Conservation (phyloP, 2,329 filamentous ascomycete genomes). For the Hypomyces perniciosus region DNA sequence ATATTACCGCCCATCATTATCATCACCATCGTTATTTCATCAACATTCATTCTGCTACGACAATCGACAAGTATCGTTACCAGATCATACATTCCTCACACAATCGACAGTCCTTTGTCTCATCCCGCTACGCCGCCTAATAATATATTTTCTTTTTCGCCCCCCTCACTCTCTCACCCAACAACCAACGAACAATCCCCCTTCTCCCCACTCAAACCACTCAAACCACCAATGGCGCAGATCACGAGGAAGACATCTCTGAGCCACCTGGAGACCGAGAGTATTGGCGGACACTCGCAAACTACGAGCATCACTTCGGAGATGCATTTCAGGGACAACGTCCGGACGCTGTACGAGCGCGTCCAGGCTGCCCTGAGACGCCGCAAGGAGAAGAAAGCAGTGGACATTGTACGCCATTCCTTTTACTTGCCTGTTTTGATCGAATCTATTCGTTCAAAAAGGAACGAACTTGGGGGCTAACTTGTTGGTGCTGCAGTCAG, state of each 20-base stretch:
- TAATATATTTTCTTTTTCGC: neutral
- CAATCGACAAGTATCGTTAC: too few species aligned
- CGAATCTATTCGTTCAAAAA: too few species aligned
- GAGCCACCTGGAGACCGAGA: slow-evolving; percentile 10
- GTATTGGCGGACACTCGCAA: slow-evolving; percentile 8
- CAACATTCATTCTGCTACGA: too few species aligned
- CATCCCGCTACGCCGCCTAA: too few species aligned
- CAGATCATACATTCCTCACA: too few species aligned
- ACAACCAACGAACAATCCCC: neutral
- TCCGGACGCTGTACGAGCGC: slow-evolving; percentile 39
- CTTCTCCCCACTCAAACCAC: too few species aligned
- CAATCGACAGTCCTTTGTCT: too few species aligned
- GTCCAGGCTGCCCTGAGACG: slow-evolving; percentile 36
- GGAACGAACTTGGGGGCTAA: slow-evolving; percentile 17
- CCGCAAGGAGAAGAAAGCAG: slow-evolving; percentile 35
- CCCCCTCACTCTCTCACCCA: neutral
- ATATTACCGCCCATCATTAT: too few species aligned
- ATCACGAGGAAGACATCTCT: slow-evolving; percentile 2
- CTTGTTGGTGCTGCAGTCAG: slow-evolving; percentile 39
- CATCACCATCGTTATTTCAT: too few species aligned
- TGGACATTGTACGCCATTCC: slow-evolving; percentile 40
- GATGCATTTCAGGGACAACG: slow-evolving; percentile 35
- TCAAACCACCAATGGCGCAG: slow-evolving; percentile 3
- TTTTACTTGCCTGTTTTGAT: neutral
- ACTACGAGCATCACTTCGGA: slow-evolving; percentile 7